Conservation (phyloP, 2,329 filamentous ascomycete species). For the Didymosphaeria variabile region DNA sequence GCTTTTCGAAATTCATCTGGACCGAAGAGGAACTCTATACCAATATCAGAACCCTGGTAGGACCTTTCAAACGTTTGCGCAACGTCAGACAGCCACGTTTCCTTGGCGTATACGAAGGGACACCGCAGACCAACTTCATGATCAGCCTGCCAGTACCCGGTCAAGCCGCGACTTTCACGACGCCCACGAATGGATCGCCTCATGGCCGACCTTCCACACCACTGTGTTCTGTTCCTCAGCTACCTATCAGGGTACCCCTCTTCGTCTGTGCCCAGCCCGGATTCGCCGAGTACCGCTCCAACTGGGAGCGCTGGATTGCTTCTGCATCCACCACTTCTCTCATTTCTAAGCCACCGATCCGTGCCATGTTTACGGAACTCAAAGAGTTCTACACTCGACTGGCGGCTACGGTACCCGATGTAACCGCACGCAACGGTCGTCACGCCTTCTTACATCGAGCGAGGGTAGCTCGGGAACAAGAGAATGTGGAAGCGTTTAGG, state of each 20-base stretch:
- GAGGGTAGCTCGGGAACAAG: constrained; percentile 45
- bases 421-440: constrained; percentile 22
- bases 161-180: neutral
- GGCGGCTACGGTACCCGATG: constrained; percentile 24
- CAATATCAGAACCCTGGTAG: constrained; percentile 37
- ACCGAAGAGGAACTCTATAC: constrained; percentile 27
- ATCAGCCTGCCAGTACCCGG: constrained; percentile 21
- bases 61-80: constrained; percentile 42
- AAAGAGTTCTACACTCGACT: constrained; percentile 43
- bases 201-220: constrained; percentile 12
- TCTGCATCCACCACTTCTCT: constrained; percentile 17
- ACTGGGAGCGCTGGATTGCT: constrained; percentile 33
- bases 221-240: constrained; percentile 37
- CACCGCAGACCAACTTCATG: constrained; percentile 28
- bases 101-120: constrained; percentile 34
- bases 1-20: constrained; percentile 39
- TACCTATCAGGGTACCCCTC: constrained; percentile 27
- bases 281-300: constrained; percentile 34
- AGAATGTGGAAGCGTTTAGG: constrained; percentile 41
- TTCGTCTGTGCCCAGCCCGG: constrained; percentile 23
- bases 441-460: constrained; percentile 44
- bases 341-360: constrained; percentile 34
- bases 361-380: constrained; percentile 44
- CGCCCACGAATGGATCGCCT: neutral
- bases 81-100: constrained; percentile 41